These are phyloP conservation scores for Lineolata rhizophorae DNA, from an alignment of 495 filamentous ascomycete genomes.

Conservation along the genomic window DNA sequence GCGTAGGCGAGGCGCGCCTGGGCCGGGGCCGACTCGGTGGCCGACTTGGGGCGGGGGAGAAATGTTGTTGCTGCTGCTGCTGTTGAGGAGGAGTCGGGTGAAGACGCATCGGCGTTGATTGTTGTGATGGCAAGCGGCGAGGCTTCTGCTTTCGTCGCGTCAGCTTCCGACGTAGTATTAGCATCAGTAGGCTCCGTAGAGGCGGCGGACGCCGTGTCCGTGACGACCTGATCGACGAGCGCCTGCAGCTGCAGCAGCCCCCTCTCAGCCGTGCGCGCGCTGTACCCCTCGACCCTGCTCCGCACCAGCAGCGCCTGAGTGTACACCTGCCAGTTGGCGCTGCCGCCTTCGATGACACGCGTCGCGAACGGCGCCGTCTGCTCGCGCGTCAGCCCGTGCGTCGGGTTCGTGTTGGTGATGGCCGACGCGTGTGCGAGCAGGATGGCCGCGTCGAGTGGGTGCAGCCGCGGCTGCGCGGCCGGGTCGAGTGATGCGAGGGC, in stretches of 20 bases:
- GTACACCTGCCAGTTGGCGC: slow-evolving; percentile 95
- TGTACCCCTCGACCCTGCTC: slow-evolving; percentile 71
- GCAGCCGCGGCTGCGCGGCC: slow-evolving; percentile 58
- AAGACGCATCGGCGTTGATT: slow-evolving; percentile 9
- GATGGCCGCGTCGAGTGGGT: slow-evolving; percentile 67
- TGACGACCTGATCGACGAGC: slow-evolving; percentile 86
- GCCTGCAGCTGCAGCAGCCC: slow-evolving; percentile 88
- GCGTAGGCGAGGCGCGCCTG: slow-evolving; percentile 60
- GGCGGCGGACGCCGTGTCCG: slow-evolving; percentile 41
- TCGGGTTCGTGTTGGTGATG: slow-evolving; percentile 67
- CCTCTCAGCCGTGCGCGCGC: slow-evolving; percentile 66
- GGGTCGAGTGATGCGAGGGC: slow-evolving; percentile 42
- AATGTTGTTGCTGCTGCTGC: too few relatives aligned
- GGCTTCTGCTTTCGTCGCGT: slow-evolving; percentile 4
- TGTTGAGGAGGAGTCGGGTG: slow-evolving; percentile 20
- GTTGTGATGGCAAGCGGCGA: background rate
- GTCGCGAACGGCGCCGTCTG: slow-evolving; percentile 81
- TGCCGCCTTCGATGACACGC: slow-evolving; percentile 68
- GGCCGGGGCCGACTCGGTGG: slow-evolving; percentile 59
- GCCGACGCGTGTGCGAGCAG: slow-evolving; percentile 65
- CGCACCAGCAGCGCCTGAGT: slow-evolving; percentile 77
- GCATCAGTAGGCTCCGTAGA: background rate
- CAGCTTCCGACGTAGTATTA: background rate
- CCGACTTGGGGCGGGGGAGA: slow-evolving; percentile 51
- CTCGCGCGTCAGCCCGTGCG: slow-evolving; percentile 70